phyloP scores from a whole-genome alignment of 805 yeast genomes.

The Yamadazyma philogaea region DNA sequence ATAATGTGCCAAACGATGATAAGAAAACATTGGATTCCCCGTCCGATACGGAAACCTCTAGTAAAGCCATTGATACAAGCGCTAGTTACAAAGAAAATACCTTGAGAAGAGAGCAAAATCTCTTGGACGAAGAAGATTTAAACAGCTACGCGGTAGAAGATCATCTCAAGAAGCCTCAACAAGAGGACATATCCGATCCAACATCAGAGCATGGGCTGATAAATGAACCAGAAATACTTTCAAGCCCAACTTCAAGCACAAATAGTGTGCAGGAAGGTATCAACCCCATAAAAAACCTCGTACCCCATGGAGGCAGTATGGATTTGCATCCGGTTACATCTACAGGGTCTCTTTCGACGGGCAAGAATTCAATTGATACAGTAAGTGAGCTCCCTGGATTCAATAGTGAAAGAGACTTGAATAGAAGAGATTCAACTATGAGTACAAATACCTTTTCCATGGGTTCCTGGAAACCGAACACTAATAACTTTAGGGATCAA shows the following conservation, averaged over 20 bases:
- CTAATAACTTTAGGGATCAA: slow-evolving; percentile 46
- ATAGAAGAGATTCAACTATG: slow-evolving; percentile 34
- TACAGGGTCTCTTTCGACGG: slow-evolving; percentile 30
- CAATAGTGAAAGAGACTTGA: slow-evolving; percentile 13
- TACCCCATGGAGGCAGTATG: background rate
- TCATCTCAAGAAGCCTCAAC: background rate
- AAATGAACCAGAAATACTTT: background rate
- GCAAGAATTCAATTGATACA: slow-evolving; percentile 21
- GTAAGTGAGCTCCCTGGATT: slow-evolving; percentile 9
- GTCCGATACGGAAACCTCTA: too few species aligned
- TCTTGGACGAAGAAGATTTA: background rate
- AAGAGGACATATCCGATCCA: background rate
- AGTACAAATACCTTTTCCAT: slow-evolving; percentile 39
- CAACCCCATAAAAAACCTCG: background rate
- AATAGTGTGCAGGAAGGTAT: background rate
- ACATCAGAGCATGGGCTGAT: background rate
- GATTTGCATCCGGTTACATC: slow-evolving; percentile 23
- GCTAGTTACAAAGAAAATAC: too few species aligned
- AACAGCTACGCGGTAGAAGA: background rate
- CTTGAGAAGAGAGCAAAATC: background rate
- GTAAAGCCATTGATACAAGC: too few species aligned
- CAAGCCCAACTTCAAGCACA: background rate
- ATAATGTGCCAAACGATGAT: background rate
- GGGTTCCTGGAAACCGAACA: slow-evolving; percentile 62
- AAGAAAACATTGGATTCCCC: slow-evolving; percentile 20